Conservation (phyloP, 2,329 filamentous ascomycete genomes). For the Paraconiothyrium sp. region DNA sequence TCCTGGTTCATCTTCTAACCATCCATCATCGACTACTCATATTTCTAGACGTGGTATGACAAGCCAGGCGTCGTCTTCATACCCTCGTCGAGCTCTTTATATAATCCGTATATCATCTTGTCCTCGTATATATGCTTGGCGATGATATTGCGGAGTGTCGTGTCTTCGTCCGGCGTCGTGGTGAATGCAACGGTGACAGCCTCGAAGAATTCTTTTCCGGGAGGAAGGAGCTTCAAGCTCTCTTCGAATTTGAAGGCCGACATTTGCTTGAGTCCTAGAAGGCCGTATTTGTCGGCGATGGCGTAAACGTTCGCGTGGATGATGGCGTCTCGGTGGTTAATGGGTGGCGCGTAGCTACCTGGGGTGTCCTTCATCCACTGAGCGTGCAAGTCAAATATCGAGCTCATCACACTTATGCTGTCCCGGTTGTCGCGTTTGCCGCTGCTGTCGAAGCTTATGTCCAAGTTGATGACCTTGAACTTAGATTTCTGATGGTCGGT, state of each 20-base stretch:
- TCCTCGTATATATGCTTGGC: slow-evolving; percentile 20
- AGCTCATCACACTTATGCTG: background rate
- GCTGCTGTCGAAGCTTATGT: too few relatives aligned
- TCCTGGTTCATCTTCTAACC: background rate
- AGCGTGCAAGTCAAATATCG: background rate
- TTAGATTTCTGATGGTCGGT: background rate
- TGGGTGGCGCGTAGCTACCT: background rate
- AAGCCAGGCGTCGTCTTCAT: slow-evolving; percentile 2
- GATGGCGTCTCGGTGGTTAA: background rate
- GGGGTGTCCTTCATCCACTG: background rate
- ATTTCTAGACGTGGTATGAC: slow-evolving; percentile 1
- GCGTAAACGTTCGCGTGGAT: slow-evolving; percentile 22
- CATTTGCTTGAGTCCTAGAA: slow-evolving; percentile 16
- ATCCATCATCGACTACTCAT: slow-evolving; percentile 1
- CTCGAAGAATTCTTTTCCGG: slow-evolving; percentile 4
- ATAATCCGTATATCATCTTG: slow-evolving; percentile 10
- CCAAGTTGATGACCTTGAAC: background rate
- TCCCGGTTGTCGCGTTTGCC: too few relatives aligned
- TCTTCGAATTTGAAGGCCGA: slow-evolving; percentile 15
- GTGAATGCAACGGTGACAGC: slow-evolving; percentile 11
- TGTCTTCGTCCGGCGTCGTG: slow-evolving; percentile 19
- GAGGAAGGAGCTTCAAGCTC: background rate
- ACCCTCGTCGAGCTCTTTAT: background rate
- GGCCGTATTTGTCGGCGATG: slow-evolving; percentile 25
- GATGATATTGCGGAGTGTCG: slow-evolving; percentile 1